Evolutionary conservation across 2,329 filamentous ascomycete species (phyloP).

Genomic region (Grosmannia huntii): DNA sequence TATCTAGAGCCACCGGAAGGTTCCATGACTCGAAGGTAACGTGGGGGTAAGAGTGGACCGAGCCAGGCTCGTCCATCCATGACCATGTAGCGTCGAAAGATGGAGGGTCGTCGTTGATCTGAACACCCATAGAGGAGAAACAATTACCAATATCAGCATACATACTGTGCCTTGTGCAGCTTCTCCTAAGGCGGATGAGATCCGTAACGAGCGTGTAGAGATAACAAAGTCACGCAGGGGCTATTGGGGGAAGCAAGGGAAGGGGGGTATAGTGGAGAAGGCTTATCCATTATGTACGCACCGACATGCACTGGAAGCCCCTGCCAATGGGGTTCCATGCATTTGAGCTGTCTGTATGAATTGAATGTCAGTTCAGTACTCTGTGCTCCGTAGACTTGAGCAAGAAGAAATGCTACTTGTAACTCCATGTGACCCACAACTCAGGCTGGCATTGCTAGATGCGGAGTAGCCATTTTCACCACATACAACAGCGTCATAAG

Average conservation of each 20-base stretch:
- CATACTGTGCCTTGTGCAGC: not conserved
- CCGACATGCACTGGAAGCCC: slow-evolving; percentile 4
- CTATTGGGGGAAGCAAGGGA: too few species aligned
- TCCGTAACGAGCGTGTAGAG: not conserved
- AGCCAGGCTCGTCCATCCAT: not conserved
- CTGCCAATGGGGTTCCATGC: slow-evolving; percentile 1
- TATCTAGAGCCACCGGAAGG: not conserved
- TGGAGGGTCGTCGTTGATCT: slow-evolving; percentile 1
- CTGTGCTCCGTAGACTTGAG: not conserved
- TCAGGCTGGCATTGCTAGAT: not conserved
- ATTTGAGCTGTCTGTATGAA: not conserved
- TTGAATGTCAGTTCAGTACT: not conserved
- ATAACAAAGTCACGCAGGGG: not conserved
- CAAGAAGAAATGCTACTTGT: not conserved
- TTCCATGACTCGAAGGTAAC: not conserved
- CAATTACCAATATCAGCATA: not conserved
- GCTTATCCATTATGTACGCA: not conserved
- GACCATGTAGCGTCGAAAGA: slow-evolving; percentile 3
- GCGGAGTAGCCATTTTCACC: not conserved
- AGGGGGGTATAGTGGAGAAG: not conserved
- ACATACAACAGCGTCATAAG: slow-evolving; percentile 1
- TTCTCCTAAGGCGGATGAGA: not conserved
- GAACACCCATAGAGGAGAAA: not conserved
- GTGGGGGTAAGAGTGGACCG: slow-evolving; percentile 4
- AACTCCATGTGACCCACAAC: not conserved